phyloP scores from a whole-genome alignment of 441 rosid species.

The Erodium moschatum region DNA sequence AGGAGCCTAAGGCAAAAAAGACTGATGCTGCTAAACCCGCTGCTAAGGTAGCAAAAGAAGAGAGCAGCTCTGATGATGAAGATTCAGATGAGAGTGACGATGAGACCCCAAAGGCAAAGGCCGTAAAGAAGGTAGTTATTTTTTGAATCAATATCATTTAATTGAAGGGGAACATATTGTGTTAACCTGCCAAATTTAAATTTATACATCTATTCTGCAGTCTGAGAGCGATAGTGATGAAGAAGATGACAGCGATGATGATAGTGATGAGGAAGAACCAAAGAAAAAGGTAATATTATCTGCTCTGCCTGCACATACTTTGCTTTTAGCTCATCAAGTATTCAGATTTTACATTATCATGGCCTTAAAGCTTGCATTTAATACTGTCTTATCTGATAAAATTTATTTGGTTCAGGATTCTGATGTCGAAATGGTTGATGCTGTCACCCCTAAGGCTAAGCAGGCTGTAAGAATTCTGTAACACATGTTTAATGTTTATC shows the following conservation, averaged over 20 bases:
- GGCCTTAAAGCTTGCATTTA: too few relatives aligned
- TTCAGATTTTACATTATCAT: too few relatives aligned
- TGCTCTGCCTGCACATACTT: neutral
- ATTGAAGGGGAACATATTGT: neutral
- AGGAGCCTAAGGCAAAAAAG: neutral
- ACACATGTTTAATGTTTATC: neutral
- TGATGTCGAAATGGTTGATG: constrained; percentile 64
- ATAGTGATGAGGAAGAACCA: constrained; percentile 24
- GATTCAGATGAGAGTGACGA: constrained; percentile 29
- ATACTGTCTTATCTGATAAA: too few relatives aligned
- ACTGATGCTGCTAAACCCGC: neutral
- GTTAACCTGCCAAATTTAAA: too few relatives aligned
- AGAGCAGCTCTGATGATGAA: constrained; percentile 30
- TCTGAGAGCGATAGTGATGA: constrained; percentile 15
- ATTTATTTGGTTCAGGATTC: constrained; percentile 27
- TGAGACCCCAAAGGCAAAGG: constrained; percentile 10
- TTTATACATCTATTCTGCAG: too few relatives aligned
- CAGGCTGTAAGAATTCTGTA: constrained; percentile 4
- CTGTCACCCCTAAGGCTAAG: constrained; percentile 28
- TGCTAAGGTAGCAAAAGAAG: neutral
- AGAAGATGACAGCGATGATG: constrained; percentile 41
- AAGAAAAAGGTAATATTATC: constrained; percentile 36
- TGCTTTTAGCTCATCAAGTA: too few relatives aligned
- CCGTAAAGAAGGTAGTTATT: constrained; percentile 17
- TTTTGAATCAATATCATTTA: too few relatives aligned